These are phyloP conservation scores for Polytrichum formosum DNA, from an alignment of 225 moss, liverwort and hornwort genomes.

Conservation along the genomic window DNA sequence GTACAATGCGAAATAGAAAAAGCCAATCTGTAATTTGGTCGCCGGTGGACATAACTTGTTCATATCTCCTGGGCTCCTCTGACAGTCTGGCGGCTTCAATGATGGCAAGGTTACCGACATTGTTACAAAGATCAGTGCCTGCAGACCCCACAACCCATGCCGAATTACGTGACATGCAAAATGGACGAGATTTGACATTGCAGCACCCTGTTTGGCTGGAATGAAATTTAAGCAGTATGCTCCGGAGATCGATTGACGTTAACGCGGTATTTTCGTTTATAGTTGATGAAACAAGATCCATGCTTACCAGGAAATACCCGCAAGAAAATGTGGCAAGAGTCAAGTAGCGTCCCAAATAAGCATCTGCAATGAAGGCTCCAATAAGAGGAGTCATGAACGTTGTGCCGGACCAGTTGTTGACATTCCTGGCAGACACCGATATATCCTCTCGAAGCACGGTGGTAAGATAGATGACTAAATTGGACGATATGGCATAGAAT, in stretches of 20 bases:
- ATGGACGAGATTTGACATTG: too few species aligned
- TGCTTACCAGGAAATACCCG: constrained; percentile 90
- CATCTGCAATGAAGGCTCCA: constrained; percentile 93
- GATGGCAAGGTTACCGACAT: constrained; percentile 81
- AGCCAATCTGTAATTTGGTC: constrained; percentile 52
- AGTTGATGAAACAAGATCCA: background rate
- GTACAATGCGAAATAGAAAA: constrained; percentile 92
- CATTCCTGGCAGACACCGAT: constrained; percentile 86
- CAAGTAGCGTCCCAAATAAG: constrained; percentile 89
- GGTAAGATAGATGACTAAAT: constrained; percentile 82
- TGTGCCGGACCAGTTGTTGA: constrained; percentile 96
- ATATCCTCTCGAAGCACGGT: constrained; percentile 74
- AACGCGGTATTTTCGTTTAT: too few species aligned
- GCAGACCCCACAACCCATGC: constrained; percentile 14
- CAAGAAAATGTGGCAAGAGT: constrained; percentile 87
- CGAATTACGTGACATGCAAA: too few species aligned
- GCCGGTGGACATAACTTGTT: constrained; percentile 43
- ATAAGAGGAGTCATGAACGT: constrained; percentile 91
- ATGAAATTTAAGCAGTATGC: too few species aligned
- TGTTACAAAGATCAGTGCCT: constrained; percentile 84
- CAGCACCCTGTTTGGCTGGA: too few species aligned
- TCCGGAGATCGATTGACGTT: too few species aligned
- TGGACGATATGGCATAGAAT: constrained; percentile 92
- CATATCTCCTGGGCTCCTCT: constrained; percentile 18
- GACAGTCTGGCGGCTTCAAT: constrained; percentile 69